A percentile compares a stretch with the other conserved stretches of the same genome.
Conservation (phyloP, 179 eudicot species). For the Spergularia azorica region DNA sequence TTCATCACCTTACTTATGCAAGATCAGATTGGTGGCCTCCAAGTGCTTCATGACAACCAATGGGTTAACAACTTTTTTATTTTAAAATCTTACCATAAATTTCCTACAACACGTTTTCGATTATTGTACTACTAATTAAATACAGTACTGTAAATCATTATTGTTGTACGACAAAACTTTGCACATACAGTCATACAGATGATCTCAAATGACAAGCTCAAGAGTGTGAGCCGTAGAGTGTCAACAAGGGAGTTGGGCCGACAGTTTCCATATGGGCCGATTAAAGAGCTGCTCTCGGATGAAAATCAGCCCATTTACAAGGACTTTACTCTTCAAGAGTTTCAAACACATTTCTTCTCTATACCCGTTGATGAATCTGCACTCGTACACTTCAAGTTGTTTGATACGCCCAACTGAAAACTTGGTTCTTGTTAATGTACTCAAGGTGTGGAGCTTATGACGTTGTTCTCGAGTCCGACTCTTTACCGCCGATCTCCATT, state of each 20-base stretch:
- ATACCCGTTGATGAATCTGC: conserved; percentile 16
- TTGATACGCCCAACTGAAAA: not conserved
- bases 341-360: not conserved
- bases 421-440: not conserved
- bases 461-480: too few species aligned
- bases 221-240: conserved; percentile 33
- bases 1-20: conserved; percentile 29
- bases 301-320: conserved; percentile 23
- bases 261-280: conserved; percentile 35
- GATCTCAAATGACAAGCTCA: conserved; percentile 31
- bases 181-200: conserved; percentile 1
- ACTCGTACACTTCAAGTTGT: conserved; percentile 31
- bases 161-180: too few species aligned
- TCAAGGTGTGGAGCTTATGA: not conserved
- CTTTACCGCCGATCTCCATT: too few species aligned
- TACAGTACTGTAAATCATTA: too few species aligned
- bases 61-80: conserved; percentile 18
- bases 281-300: conserved; percentile 27
- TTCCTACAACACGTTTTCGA: too few species aligned
- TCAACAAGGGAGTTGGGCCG: conserved; percentile 29
- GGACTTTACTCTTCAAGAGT: conserved; percentile 22
- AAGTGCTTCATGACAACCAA: conserved; percentile 26
- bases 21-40: conserved; percentile 33
- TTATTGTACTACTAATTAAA: too few species aligned
- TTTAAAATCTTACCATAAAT: too few species aligned